Evolutionary conservation across 176 grass and related monocot genomes (phyloP).

Genomic region (Triticum aestivum): IWGSC_CS_RefSeq_v2.1 NC_057808.1:270604609-270605108

Average conservation of each 20-base stretch:
- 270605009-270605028: conserved; percentile 59
- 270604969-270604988: conserved; percentile 89
- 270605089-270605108: not conserved
- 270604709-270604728: conserved; percentile 86
- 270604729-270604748: conserved; percentile 69
- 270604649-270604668: conserved; percentile 87
- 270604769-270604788: conserved; percentile 6
- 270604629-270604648: conserved; percentile 88
- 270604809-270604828: conserved; percentile 18
- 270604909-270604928: conserved; percentile 77
- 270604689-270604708: conserved; percentile 97
- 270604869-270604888: conserved; percentile 55
- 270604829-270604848: conserved; percentile 4
- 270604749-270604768: conserved; percentile 78
- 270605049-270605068: conserved; percentile 4
- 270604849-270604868: conserved; percentile 20
- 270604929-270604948: conserved; percentile 67
- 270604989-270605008: conserved; percentile 99
- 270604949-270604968: conserved; percentile 69
- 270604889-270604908: conserved; percentile 81
- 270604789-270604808: conserved; percentile 2
- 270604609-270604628: conserved; percentile 73
- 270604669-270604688: conserved; percentile 86
- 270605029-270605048: not conserved
- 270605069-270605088: not conserved